Evolutionary conservation across 768 basidiomycete species (phyloP), one percentile per base, ranked within the genome.

Genomic region (Phaffia tasmanica): DNA sequence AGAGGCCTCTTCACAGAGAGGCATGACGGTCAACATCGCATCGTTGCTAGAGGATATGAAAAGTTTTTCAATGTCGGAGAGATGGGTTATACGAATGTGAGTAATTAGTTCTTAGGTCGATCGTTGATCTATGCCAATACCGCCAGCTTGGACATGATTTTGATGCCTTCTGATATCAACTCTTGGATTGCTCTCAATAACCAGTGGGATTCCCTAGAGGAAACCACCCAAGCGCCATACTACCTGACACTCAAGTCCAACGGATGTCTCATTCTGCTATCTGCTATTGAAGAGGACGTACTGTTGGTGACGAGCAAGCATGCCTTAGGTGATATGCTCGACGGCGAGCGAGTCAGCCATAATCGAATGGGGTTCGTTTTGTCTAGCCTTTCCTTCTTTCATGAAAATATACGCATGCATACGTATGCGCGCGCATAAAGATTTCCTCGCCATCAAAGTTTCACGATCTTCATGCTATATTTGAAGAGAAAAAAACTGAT

Each of bases 41-140:
- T 99, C 65, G 84, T 95, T 1, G 86, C 83, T 0, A 79, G 95
- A 56, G 95, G 94, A 0, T 98, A 99, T 74, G 95, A 98, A 79
- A 99, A 99, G 79, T 98, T 99, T 77, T 98, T 97, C 80, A 97
- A 95, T 74, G 89, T 95, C 35, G 89, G 86, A 3, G 95, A 99
- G 75, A 90, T 97, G 5, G 88, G 86, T 2, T 98, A 93, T 91
- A 93, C 87, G 0, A 84, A 85, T 65, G 94, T 94, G 73, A 71
- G 88, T 79, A 29, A 5, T 42, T 42, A 11, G 11, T 42, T 11
- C 35, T 11, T 11, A 19, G 0, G 23, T 50, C 3, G 57, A n/a
- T 54, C 6, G 8, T 54, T 54, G n/a, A 16, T 54, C 4, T 11
- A 42, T 11, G 35, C 19, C 0, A n/a, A 46, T 42, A 27, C 53